Base-by-base conservation (phyloP, 345 rosid genomes). In the Lagerstroemia speciosa region DNA sequence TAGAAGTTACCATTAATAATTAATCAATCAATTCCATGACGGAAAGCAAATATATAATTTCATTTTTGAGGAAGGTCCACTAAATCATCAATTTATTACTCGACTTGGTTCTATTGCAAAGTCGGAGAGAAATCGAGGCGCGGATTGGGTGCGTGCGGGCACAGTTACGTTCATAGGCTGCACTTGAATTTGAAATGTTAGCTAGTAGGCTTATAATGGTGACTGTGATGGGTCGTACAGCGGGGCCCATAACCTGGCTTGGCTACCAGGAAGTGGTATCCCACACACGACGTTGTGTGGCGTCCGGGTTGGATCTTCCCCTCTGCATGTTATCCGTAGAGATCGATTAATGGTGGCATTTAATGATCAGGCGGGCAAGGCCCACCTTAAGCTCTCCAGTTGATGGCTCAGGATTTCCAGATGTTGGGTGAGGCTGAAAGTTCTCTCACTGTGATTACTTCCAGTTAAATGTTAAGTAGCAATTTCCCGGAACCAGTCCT, bases 141-240 rank as follows among this genome's bases (percentile, higher is more conserved):
- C 55, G 2, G 3, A 50, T 5, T 50, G 24, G 8, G 26, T 14
- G 3, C 24, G 8, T 17, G 26, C 55, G 55, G 26, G n/a, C 24
- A n/a, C 24, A 22, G n/a, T n/a, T 53, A 53, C 24, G 7, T 22
- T 22, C 7, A 2, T 26, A 7, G 7, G 19, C 34, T 58, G 11
- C 29, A 24, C n/a, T 53, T 53, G 60, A 53, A n/a, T 53, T 53
- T 53, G 63, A 27, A 58, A 14, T 58, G 19, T 14, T 30, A 58
- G 34, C 34, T 27, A 15, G 12, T 12, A 26, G 63, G 34, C 34
- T 58, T 10, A 38, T 38, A 67, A 30, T 67, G 57, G 52, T 8
- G 70, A 67, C 43, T 24, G 63, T 26, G 70, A 67, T 33, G 63
- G 70, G 30, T 67, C 70, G 46, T 67, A 34, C 70, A 32, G 3